Base-by-base conservation (phyloP, 768 basidiomycete genomes). In the Suillus sp. region DNA sequence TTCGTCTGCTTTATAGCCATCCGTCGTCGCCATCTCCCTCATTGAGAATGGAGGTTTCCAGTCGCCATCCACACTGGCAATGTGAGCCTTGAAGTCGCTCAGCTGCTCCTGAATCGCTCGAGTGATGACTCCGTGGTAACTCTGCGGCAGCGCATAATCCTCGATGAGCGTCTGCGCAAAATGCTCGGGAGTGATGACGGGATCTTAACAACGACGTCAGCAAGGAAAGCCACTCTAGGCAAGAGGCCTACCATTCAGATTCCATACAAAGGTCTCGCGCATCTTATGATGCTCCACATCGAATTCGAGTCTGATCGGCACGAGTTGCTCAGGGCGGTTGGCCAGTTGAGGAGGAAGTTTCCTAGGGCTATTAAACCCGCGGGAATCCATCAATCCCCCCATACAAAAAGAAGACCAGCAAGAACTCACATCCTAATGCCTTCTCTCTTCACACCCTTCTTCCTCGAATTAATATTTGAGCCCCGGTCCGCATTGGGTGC, bases 261-360 rank as follows among this genome's bases (percentile, higher is more conserved):
- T 97, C 97, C 96, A 99, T 51, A 97, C 85, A 77, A 99, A 98
- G 0, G 96, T 95, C 73, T 99, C 97, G 32, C 95, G 86, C 82
- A 98, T 89, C 78, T 90, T 92, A 72, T 92, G 89, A 70, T 93
- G 91, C 62, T 98, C 97, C 55, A 96, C 90, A 69, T 99, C 97
- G 69, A 98, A 89, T 74, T 99, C 97, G 59, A 99, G 80, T n/a
- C 97, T 87, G 45, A 99, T 90, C 3, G 97, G 97, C 4, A 99
- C 90, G 32, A 99, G 89, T 68, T 87, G 83, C 71, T 99, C 97
- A 14, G 85, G 82, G 32, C 83, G 79, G 67, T 86, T 82, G 6
- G 84, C 84, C 38, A 88, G 82, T 59, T 85, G 82, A 7, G 78
- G 69, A 9, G 80, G 76, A 27, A 92, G 69, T 67, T 82, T 86